Evolutionary conservation across 1,284 basidiomycete genomes (phyloP).

Genomic region (Xerocomus minutiporus): DNA sequence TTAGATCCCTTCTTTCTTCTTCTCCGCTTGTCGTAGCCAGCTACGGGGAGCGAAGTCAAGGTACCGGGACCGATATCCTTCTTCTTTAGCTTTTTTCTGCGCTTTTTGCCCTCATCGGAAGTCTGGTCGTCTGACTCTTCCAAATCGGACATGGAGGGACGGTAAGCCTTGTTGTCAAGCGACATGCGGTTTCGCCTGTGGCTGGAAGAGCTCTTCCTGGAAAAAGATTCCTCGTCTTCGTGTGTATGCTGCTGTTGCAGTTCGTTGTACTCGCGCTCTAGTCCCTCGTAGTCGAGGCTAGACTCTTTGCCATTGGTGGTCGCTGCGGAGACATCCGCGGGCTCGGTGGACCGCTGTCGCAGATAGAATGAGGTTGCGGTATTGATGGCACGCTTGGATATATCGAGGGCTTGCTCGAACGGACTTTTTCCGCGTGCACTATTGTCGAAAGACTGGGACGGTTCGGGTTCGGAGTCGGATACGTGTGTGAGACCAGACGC

Average conservation of each 20-base stretch:
- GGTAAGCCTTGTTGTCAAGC: constrained; percentile 73
- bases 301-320: constrained; percentile 44
- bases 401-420: constrained; percentile 52
- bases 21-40: constrained; percentile 52
- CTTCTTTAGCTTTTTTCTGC: constrained; percentile 53
- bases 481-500: constrained; percentile 45
- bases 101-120: constrained; percentile 51
- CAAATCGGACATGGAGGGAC: constrained; percentile 55
- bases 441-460: constrained; percentile 20
- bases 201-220: constrained; percentile 26
- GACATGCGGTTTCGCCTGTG: constrained; percentile 61
- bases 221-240: constrained; percentile 34
- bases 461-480: constrained; percentile 65
- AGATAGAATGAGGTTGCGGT: constrained; percentile 56
- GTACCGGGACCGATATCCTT: constrained; percentile 50
- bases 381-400: constrained; percentile 46
- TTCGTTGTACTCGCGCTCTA: constrained; percentile 56
- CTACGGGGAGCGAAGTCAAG: constrained; percentile 60
- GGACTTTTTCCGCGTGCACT: constrained; percentile 55
- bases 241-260: constrained; percentile 32
- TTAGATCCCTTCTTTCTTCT: constrained; percentile 42
- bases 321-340: constrained; percentile 32
- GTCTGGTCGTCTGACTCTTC: constrained; percentile 60
- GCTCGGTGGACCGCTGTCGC: constrained; percentile 53
- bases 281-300: constrained; percentile 74